phyloP scores from a whole-genome alignment of 805 yeast genomes.

The Yueomyces sp. region DNA sequence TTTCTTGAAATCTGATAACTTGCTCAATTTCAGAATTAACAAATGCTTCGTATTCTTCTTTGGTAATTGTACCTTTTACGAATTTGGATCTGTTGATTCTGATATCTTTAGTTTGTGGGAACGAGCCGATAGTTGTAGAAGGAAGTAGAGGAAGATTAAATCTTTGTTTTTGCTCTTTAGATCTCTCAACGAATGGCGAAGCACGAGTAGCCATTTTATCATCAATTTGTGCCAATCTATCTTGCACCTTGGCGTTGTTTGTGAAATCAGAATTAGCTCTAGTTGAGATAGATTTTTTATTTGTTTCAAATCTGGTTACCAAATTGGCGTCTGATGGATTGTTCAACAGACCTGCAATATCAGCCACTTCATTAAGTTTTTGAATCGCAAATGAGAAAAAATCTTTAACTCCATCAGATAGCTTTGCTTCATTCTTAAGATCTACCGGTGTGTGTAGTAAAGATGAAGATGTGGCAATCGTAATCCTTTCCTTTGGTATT shows the following conservation, averaged over 20 bases:
- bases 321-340: conserved; percentile 47
- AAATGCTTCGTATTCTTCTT: conserved; percentile 91
- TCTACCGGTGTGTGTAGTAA: conserved; percentile 98
- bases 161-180: conserved; percentile 70
- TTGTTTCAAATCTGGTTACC: conserved; percentile 53
- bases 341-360: conserved; percentile 75
- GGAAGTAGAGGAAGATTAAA: conserved; percentile 98
- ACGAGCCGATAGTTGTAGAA: conserved; percentile 99
- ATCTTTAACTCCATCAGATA: conserved; percentile 82
- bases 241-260: conserved; percentile 80
- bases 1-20: conserved; percentile 98
- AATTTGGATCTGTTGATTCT: conserved; percentile 97
- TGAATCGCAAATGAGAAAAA: conserved; percentile 99
- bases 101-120: conserved; percentile 99
- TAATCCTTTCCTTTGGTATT: conserved; percentile 75
- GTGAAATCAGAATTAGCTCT: conserved; percentile 82
- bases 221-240: conserved; percentile 68
- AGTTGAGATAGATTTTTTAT: conserved; percentile 73
- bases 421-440: conserved; percentile 80
- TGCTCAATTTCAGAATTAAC: conserved; percentile 92
- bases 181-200: conserved; percentile 76
- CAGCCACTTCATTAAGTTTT: conserved; percentile 84
- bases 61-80: conserved; percentile 90
- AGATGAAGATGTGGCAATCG: conserved; percentile 92
- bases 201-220: conserved; percentile 71